phyloP scores from a whole-genome alignment of 108 stramenopile species.

The Mediolabrus comicus region DNA sequence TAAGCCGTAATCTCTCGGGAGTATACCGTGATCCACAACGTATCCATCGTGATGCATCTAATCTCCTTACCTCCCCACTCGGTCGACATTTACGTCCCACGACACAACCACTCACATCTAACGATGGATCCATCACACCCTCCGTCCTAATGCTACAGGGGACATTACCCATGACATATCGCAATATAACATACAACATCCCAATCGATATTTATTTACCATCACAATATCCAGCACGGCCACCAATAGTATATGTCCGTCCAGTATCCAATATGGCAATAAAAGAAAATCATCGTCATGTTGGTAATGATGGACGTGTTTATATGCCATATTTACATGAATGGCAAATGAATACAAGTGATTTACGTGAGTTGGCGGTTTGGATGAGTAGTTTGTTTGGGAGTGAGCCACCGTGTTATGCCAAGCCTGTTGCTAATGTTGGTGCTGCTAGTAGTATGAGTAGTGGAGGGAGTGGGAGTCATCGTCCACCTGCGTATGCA shows the following conservation, averaged over 20 bases:
- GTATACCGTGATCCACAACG: conserved; percentile 80
- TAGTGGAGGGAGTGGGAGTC: too few relatives aligned
- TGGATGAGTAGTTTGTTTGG: conserved; percentile 90
- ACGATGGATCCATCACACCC: conserved; percentile 56
- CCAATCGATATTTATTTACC: conserved; percentile 93
- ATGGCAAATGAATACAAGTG: conserved; percentile 76
- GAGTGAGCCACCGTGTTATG: conserved; percentile 92
- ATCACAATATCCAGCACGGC: conserved; percentile 76
- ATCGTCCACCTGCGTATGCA: conserved; percentile 7
- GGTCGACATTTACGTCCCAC: conserved; percentile 63
- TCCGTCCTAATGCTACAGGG: conserved; percentile 72
- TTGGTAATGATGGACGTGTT: conserved; percentile 85
- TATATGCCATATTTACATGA: conserved; percentile 94
- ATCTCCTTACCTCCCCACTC: conserved; percentile 56
- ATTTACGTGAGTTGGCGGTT: conserved; percentile 75
- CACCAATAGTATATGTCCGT: conserved; percentile 86
- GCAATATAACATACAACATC: conserved; percentile 86
- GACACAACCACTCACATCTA: conserved; percentile 61
- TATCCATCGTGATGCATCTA: conserved; percentile 68
- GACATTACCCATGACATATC: conserved; percentile 88
- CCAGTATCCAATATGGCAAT: conserved; percentile 79
- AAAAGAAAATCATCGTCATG: conserved; percentile 85
- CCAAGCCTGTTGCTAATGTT: conserved; percentile 35
- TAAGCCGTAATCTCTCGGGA: conserved; percentile 65
- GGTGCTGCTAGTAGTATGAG: neutral